Base-by-base conservation (phyloP, 495 filamentous ascomycete genomes). In the Thozetella sp. region DNA sequence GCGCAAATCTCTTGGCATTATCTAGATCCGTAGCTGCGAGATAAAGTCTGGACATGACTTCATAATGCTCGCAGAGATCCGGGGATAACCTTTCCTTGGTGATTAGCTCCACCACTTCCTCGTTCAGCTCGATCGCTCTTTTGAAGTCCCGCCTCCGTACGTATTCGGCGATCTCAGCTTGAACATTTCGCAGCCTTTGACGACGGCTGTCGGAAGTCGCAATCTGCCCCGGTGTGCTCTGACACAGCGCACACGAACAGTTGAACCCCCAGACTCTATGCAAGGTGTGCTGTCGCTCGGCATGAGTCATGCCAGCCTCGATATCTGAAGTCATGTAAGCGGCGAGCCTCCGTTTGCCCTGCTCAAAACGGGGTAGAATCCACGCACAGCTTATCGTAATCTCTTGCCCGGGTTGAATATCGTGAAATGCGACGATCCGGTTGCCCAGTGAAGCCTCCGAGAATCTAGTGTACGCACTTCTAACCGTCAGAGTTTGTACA, bases 321-420 rank as follows among this genome's bases (percentile, higher is more conserved):
- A 55, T 55, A 17, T 55, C 53, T 55, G 53, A 19, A 48, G n/a
- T n/a, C n/a, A n/a, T n/a, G n/a, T n/a, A n/a, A n/a, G n/a, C 20
- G 6, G n/a, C 43, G 43, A 37, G 6, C 9, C 6, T 37, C 43
- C 43, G 43, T 48, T 48, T 15, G 43, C 43, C 20, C 9, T n/a
- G n/a, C n/a, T n/a, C n/a, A n/a, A n/a, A n/a, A n/a, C n/a, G n/a
- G n/a, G 43, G 20, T 48, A n/a, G 6, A 3, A 3, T 20, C 3
- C 10, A 19, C 43, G 3, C 20, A 48, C 43, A 48, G n/a, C 43
- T 48, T 11, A 48, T 48, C n/a, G 43, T 10, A 20, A 48, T 48
- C 43, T 48, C 43, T 48, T 48, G 9, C n/a, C 43, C 43, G 12
- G n/a, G 9, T 20, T 48, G 11, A 20, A 48, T 48, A 19, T 48